Evolutionary conservation across 2,329 filamentous ascomycete species (phyloP), one percentile per base, ranked within the genome.

Genomic region (Conoideocrella luteorostrata): DNA sequence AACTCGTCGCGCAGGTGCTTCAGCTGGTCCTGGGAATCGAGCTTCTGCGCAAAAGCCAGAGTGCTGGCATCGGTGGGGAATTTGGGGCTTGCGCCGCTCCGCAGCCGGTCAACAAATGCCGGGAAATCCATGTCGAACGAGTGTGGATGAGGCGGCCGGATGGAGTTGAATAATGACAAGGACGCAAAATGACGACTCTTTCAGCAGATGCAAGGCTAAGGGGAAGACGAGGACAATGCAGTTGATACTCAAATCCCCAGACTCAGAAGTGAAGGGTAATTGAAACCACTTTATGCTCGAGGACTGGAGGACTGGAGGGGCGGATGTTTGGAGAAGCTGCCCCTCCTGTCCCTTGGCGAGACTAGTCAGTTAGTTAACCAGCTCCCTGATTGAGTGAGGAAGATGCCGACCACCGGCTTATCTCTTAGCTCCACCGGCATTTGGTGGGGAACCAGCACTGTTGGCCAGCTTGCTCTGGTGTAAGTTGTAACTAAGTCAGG

Each of bases 1-100:
- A 91, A 95, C 52, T 91, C 77, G 20, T 79, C 66, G 24, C 87
- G 77, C 43, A 87, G 73, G 45, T 71, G 66, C 13, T 66, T 63
- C 30, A 88, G 61, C n/a, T 71, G 63, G 56, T 88, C 83, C 52
- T 78, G 68, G 0, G 66, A 62, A 60, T 88, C 84, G 5, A 86
- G 68, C 35, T 54, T 52, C 48, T 58, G 59, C 2, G 77, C 76
- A 58, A 71, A 79, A 5, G 69, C 68, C 5, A 69, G 49, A 1
- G 70, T 66, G 45, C 64, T 67, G 44, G 73, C 71, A 26, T 74
- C 61, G 3, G 60, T 41, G n/a, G 74, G 68, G 48, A 79, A 79
- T 23, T 64, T 58, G 40, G 68, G 59, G 7, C 60, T 51, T 34
- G 59, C 53, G 39, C 71, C 71, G 32, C 58, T 59, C 13, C 69